Base-by-base conservation (phyloP, 805 yeast genomes). In the Nakazawaea anatomiae region DNA sequence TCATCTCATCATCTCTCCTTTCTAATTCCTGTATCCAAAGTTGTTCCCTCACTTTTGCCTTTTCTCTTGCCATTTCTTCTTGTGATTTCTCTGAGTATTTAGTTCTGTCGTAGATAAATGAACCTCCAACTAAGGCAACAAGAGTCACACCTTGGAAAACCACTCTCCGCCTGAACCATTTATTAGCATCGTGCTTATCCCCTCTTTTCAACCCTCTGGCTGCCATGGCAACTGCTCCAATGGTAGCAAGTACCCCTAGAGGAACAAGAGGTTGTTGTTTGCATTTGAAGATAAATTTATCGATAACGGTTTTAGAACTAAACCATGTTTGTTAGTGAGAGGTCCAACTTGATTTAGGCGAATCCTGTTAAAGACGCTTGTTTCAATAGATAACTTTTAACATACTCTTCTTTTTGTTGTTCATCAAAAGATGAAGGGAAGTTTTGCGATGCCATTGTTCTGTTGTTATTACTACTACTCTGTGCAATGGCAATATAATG, bases 221-320 rank as follows among this genome's bases (percentile, higher is more conserved):
- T 3, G 97, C 95, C 56, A 90, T 70, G 0, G 77, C 69, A 34
- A 91, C 88, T 0, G 97, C 96, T 3, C 83, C 87, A 7, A 87
- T 78, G 3, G 97, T 91, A 44, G 85, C 80, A 4, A 86, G 61
- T 12, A 87, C 75, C 1, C 97, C 97, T 5, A 89, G 51, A 1
- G 97, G 97, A 1, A 91, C 97, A 9, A 87, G 69, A 1, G 97
- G 97, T 63, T 91, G 96, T 66, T 89, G 86, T 62, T 83, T 87
- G 54, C 87, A 82, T 58, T 86, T 80, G 31, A 35, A n/a, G 14
- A 48, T 39, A 25, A 46, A 44, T 34, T 28, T 41, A 27, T 48
- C 39, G 32, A 49, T 32, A 14, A 39, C 46, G 27, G 14, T 46
- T 30, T 46, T 50, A 36, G 53, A 42, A 27, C 47, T 46, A 25